These are phyloP conservation scores for Candida anglica DNA, from an alignment of 805 yeast species.

Conservation along the genomic window DNA sequence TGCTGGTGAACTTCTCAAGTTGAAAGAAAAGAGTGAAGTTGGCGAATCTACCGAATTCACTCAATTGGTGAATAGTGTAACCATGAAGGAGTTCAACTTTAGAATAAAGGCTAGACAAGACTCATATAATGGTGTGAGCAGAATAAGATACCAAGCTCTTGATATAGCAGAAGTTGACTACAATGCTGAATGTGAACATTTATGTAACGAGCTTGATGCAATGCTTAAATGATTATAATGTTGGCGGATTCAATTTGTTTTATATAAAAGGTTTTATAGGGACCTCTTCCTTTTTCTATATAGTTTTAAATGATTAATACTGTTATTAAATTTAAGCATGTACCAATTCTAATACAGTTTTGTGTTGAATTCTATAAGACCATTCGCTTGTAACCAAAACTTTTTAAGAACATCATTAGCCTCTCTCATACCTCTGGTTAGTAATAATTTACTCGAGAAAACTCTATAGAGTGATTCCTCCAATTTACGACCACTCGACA, in stretches of 20 bases:
- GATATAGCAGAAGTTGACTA: conserved; percentile 51
- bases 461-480: conserved; percentile 26
- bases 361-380: conserved; percentile 40
- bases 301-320: no score
- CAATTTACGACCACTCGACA: conserved; percentile 6
- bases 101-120: conserved; percentile 82
- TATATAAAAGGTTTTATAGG: no score
- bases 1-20: conserved; percentile 57
- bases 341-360: conserved; percentile 1
- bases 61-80: conserved; percentile 41
- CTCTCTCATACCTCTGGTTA: conserved; percentile 64
- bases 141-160: conserved; percentile 71
- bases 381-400: conserved; percentile 64
- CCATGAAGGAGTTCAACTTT: conserved; percentile 69
- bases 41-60: conserved; percentile 43
- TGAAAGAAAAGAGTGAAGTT: conserved; percentile 21
- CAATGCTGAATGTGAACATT: conserved; percentile 55
- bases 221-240: conserved; percentile 17
- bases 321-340: no score
- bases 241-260: no score
- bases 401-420: conserved; percentile 55
- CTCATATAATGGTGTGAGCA: conserved; percentile 70
- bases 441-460: conserved; percentile 51
- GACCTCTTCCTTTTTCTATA: no score
- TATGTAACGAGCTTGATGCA: conserved; percentile 44